Base-by-base conservation (phyloP, 1,284 basidiomycete species). In the Rhodotorula sp. region DNA sequence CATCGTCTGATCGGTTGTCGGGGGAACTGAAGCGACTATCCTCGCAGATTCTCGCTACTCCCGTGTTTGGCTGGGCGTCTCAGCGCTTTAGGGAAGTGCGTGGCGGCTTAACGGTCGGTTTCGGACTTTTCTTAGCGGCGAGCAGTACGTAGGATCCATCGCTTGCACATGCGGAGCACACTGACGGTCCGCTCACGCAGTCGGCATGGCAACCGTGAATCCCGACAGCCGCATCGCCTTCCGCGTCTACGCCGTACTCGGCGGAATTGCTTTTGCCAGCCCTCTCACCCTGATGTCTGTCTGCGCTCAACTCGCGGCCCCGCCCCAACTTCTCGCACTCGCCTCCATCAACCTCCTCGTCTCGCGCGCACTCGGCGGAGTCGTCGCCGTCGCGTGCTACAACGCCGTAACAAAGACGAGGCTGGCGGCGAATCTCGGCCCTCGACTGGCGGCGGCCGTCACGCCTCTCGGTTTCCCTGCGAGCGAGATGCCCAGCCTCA, bases 261-360 rank as follows among this genome's bases (percentile, higher is more conserved):
- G 24, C 37, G 55, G 55, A 8, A 44, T 57, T n/a, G 55, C 37
- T 15, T 57, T 57, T 24, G 37, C 55, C 13, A 57, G 55, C 26
- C 55, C 55, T 7, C 55, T 57, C 37, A 57, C 55, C 13, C 55
- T 57, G n/a, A 57, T 57, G 55, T 57, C 55, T 13, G 55, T 57
- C 34, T 44, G 37, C 37, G 37, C 55, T 13, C 55, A 57, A 57
- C 55, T 57, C 37, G 55, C 55, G 10, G 28, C 55, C 18, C 55
- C 55, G 37, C 55, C 55, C 24, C 37, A 57, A 20, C 55, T 57
- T 5, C 55, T 57, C 55, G 55, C 55, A 11, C 55, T 57, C 55
- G 55, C 55, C 16, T 57, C 55, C 11, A 40, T 57, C 55, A 57
- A 57, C 37, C 26, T 57, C 13, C 55, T 57, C 55, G 55, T 57